Evolutionary conservation across 768 basidiomycete genomes (phyloP), one percentile per base, ranked within the genome.

Genomic region (Xerocomellus dryophilus): DNA sequence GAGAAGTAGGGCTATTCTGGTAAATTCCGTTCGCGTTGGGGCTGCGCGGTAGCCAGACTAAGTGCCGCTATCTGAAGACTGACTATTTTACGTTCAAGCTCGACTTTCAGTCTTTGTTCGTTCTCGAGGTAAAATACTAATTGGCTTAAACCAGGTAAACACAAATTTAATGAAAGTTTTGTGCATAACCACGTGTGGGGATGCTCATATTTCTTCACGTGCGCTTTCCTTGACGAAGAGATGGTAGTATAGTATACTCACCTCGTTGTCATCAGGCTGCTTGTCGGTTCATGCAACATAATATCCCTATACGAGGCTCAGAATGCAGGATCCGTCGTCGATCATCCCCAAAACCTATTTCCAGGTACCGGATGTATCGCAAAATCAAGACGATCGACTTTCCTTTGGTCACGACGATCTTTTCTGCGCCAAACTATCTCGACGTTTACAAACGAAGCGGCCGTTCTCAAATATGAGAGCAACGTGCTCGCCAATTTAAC

Each of bases 331-430:
- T 95, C 63, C 44, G 84, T 70, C 21, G 14, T 40, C 54, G 12
- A 42, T 43, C 31, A 47, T 41, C 25, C 98, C 65, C 43, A 23
- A 50, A 7, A 32, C 32, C 2, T 0, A 31, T 38, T 15, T 49
- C 3, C 59, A 93, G 92, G 12, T 96, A 96, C 69, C 91, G 95
- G 50, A 98, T 98, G 97, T 98, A 98, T 68, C 90, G 94, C 61
- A 99, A 99, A 74, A 98, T 97, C 6, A 93, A 93, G 73, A 90
- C 92, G 18, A 98, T 94, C 0, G 95, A 95, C 7, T 98, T 99
- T 78, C 96, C 97, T n/a, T 96, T 94, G 15, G 95, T 99, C 54
- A 98, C 98, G 94, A 98, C 96, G n/a, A 94, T 99, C 65, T 99
- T 99, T 76, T 95, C 92, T 17, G 95, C 95, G 7, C 97, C 96